Evolutionary conservation across 2,329 filamentous ascomycete species (phyloP), one percentile per base, ranked within the genome.

Genomic region (Ophiostoma himal-ulmi): DNA sequence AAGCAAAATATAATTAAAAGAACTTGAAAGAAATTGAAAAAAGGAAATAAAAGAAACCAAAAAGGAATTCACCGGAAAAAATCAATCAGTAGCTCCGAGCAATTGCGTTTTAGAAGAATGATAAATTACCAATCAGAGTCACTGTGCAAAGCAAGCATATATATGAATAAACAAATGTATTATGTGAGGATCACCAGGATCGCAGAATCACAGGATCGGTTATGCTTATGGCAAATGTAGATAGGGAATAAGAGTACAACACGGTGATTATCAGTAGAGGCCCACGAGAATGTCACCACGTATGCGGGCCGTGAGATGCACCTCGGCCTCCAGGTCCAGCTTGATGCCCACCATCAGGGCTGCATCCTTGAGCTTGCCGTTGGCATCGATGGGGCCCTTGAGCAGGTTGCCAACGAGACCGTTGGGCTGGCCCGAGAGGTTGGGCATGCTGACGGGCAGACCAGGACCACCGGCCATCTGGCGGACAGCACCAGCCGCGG

Each of bases 331-430:
- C 26, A 88, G 78, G 76, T 89, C 86, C 48, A 89, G 80, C 81
- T 89, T 88, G 80, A 88, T 88, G 70, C 86, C 86, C 52, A 89
- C 81, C 74, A 88, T 81, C 62, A 88, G 80, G 1, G 85, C 85
- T 5, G 86, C 84, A 57, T 83, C 78, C 78, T 86, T 88, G 71
- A 84, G 80, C 74, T 85, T 84, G 72, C 86, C 86, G 69, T 87
- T 79, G 39, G 85, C 83, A 72, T 87, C 85, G 41, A 83, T 82
- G 17, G 86, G 82, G 13, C 86, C 86, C 77, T 83, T 84, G 73
- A 88, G 82, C 44, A 88, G 82, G 74, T 83, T 80, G 70, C 84
- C 77, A 22, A 78, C 75, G 30, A 76, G 73, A 68, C 76, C 75
- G 75, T 78, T 79, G 72, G 75, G 77, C 52, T 77, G 76, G 70